These are phyloP conservation scores for Xylaria telfairii DNA, from an alignment of 495 filamentous ascomycete genomes.

Conservation along the genomic window DNA sequence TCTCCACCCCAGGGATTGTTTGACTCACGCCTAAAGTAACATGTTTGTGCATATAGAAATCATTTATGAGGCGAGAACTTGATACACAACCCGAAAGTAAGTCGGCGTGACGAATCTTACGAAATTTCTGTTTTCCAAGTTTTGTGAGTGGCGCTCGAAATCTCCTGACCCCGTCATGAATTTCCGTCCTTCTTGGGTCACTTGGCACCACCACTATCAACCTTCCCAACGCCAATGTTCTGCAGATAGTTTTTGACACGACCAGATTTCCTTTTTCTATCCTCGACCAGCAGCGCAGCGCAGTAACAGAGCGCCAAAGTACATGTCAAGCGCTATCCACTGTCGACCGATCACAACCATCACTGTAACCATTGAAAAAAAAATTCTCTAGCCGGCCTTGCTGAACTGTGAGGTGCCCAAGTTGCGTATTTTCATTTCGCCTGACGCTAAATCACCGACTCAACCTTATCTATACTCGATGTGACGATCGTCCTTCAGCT, in stretches of 20 bases:
- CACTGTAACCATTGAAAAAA: conserved; percentile 10
- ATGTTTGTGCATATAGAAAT: not conserved
- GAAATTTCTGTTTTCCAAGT: not conserved
- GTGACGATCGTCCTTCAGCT: conserved; percentile 33
- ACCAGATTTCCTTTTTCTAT: conserved; percentile 26
- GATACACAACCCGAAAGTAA: not conserved
- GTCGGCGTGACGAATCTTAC: not conserved
- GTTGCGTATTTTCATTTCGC: conserved; percentile 21
- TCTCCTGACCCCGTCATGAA: not conserved
- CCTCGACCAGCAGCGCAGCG: conserved; percentile 24
- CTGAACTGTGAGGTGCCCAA: conserved; percentile 25
- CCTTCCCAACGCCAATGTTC: conserved; percentile 8
- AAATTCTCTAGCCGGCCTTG: conserved; percentile 10
- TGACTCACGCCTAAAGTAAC: conserved; percentile 11
- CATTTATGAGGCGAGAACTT: not conserved
- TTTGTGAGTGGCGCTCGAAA: conserved; percentile 7
- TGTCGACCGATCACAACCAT: conserved; percentile 10
- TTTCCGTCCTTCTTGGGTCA: not conserved
- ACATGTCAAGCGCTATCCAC: conserved; percentile 17
- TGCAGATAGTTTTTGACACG: conserved; percentile 17
- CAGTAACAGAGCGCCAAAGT: conserved; percentile 23
- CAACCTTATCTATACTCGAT: conserved; percentile 26
- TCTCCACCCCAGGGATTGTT: not conserved
- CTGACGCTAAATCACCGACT: conserved; percentile 25
- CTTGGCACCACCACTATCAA: not conserved